phyloP scores from a whole-genome alignment of 1,284 basidiomycete genomes.

The Meripilus lineatus region DNA sequence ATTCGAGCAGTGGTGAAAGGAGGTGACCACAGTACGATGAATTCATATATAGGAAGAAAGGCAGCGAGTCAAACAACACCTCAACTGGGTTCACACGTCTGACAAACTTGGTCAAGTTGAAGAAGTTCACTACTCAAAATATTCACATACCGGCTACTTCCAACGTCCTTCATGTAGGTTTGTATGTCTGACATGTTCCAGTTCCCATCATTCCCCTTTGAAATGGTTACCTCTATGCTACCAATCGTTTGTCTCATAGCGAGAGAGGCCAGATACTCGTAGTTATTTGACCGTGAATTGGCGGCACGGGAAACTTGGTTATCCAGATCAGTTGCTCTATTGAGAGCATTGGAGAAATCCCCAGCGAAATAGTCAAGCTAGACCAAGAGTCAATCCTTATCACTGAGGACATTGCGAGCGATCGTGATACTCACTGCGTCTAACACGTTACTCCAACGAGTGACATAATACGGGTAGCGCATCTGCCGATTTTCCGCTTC shows the following conservation, averaged over 20 bases:
- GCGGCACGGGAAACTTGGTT: slow-evolving; percentile 18
- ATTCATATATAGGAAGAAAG: slow-evolving; percentile 43
- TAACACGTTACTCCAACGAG: too few relatives aligned
- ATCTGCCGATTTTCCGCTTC: slow-evolving; percentile 11
- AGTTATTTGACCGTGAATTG: slow-evolving; percentile 12
- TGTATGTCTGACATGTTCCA: slow-evolving; percentile 35
- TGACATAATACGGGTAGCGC: slow-evolving; percentile 21
- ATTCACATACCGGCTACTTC: slow-evolving; percentile 10
- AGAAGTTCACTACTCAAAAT: background rate
- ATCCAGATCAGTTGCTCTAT: slow-evolving; percentile 22
- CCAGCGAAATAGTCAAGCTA: too few relatives aligned
- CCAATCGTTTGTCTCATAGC: slow-evolving; percentile 38
- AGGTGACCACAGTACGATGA: slow-evolving; percentile 34
- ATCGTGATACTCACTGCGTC: too few relatives aligned
- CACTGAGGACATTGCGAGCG: too few relatives aligned
- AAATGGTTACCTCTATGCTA: slow-evolving; percentile 33
- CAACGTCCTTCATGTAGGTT: slow-evolving; percentile 40
- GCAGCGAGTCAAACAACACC: slow-evolving; percentile 42
- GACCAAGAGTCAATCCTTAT: too few relatives aligned
- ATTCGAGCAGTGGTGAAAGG: slow-evolving; percentile 41
- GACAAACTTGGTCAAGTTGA: background rate
- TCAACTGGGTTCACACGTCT: slow-evolving; percentile 42
- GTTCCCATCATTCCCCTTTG: slow-evolving; percentile 26
- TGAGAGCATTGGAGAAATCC: slow-evolving; percentile 19
- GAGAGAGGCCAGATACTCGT: slow-evolving; percentile 30